Evolutionary conservation across 352 stramenopile species (phyloP).

Genomic region (Albugo laibachii): DNA sequence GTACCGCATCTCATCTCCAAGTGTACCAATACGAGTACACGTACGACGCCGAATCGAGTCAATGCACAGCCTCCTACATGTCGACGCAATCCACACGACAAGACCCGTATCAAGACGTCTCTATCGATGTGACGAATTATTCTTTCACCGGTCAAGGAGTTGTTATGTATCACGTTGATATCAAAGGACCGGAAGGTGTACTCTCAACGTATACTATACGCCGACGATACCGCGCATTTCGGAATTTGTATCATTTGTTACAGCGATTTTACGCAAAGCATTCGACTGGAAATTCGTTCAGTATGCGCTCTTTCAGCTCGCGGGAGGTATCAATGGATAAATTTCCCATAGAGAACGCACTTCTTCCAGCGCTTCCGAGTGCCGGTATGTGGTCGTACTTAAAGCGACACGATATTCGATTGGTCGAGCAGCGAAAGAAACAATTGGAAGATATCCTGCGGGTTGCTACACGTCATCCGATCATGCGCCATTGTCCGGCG

Average conservation of each 20-base stretch:
- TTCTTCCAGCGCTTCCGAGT: slow-evolving; percentile 47
- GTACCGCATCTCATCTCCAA: too few species aligned
- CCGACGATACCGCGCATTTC: slow-evolving; percentile 57
- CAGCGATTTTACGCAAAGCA: neutral
- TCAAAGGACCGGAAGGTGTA: slow-evolving; percentile 50
- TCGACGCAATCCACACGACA: slow-evolving; percentile 5
- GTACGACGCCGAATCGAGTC: too few species aligned
- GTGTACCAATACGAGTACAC: too few species aligned
- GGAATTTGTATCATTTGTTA: slow-evolving; percentile 53
- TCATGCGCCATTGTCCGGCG: slow-evolving; percentile 33
- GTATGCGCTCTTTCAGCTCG: neutral
- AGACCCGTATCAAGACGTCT: slow-evolving; percentile 45
- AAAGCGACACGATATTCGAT: slow-evolving; percentile 54
- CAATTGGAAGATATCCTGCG: slow-evolving; percentile 67
- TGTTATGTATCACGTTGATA: slow-evolving; percentile 80
- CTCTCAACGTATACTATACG: slow-evolving; percentile 75
- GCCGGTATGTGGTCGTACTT: slow-evolving; percentile 66
- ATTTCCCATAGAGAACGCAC: too few species aligned
- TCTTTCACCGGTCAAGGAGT: slow-evolving; percentile 29
- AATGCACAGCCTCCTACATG: too few species aligned
- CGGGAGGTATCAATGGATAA: neutral
- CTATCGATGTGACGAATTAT: slow-evolving; percentile 25
- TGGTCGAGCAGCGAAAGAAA: slow-evolving; percentile 65
- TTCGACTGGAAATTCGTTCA: neutral
- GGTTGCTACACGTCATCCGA: slow-evolving; percentile 52